A percentile compares a stretch with the other conserved stretches of the same genome.
Evolutionary conservation across 2,329 filamentous ascomycete species (phyloP).

Genomic region (Sphaerostilbella broomeana): DNA sequence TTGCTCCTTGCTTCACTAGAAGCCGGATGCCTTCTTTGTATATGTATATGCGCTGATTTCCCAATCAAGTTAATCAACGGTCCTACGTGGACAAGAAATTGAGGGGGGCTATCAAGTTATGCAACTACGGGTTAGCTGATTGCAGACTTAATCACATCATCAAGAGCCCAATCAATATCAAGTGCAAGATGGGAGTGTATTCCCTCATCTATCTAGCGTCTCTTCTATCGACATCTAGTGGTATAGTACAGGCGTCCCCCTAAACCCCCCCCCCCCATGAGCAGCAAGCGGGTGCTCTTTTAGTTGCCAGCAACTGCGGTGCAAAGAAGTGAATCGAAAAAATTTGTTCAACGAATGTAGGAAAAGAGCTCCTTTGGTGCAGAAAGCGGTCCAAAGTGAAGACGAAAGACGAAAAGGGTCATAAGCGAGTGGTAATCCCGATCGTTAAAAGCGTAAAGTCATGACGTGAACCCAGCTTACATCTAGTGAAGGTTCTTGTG

Average conservation of each 20-base stretch:
- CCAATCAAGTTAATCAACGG: no score
- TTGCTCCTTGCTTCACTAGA: no score
- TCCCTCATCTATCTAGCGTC: not conserved
- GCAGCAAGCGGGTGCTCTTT: not conserved
- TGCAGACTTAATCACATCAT: no score
- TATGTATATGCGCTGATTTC: no score
- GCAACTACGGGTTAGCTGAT: no score
- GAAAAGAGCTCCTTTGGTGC: not conserved
- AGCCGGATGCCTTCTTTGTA: no score
- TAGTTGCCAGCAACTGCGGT: constrained; percentile 6
- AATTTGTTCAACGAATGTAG: not conserved
- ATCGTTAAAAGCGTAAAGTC: no score
- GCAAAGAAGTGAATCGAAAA: constrained; percentile 1
- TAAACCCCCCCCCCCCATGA: no score
- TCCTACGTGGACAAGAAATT: no score
- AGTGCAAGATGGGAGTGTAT: not conserved
- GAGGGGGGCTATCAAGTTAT: no score
- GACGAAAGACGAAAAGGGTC: not conserved
- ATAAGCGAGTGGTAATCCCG: not conserved
- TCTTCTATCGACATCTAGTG: not conserved
- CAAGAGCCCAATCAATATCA: not conserved
- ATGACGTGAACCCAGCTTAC: no score
- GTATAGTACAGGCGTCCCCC: not conserved
- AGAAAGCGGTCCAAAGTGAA: constrained; percentile 3
- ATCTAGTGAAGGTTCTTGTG: no score